Base-by-base conservation (phyloP, 163 green algal species). In the Scenedesmus sp. region DNA sequence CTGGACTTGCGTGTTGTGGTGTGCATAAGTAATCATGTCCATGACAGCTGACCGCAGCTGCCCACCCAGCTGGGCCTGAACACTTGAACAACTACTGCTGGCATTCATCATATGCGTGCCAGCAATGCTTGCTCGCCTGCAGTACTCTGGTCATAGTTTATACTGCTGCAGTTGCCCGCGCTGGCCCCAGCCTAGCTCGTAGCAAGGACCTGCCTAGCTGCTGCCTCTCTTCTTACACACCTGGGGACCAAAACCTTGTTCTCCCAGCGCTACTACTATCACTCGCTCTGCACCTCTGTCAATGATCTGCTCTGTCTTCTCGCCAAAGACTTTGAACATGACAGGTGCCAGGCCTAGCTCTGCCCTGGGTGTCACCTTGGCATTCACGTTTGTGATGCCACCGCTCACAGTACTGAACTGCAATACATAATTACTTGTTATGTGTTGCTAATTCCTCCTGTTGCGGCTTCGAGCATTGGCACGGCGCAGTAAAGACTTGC, bases 221-320 rank as follows among this genome's bases (percentile, higher is more conserved):
- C 68, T 61, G 40, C 30, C 35, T 30, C 18, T 33, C 18, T 20
- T 68, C 56, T 0, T n/a, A 30, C 88, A 33, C 43, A 98, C 95
- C 93, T 96, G 83, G 0, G 98, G 96, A 1, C 98, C 98, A 93
- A 99, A 99, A 37, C 97, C 97, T 70, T 90, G 61, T 1, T 49
- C 6, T 61, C 96, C 96, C 15, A 99, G 94, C 4, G 93, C 86
- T 59, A 94, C 35, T 70, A 98, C 91, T 24, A 94, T 85, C 12
- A 90, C 35, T 68, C 94, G 83, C 92, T 99, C 97, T n/a, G 92
- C 59, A 6, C 93, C 80, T 4, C 98, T 91, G 89, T 98, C 95
- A 22, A 99, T 97, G 13, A 99, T 87, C 56, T 95, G 91, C 70
- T 99, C 98, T 0, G 98, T 99, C 84, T 98, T 96, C 44, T 97